Evolutionary conservation across 139 green algal genomes (phyloP), one percentile per base, ranked within the genome.

Genomic region (Ettlia oleoabundans): DNA sequence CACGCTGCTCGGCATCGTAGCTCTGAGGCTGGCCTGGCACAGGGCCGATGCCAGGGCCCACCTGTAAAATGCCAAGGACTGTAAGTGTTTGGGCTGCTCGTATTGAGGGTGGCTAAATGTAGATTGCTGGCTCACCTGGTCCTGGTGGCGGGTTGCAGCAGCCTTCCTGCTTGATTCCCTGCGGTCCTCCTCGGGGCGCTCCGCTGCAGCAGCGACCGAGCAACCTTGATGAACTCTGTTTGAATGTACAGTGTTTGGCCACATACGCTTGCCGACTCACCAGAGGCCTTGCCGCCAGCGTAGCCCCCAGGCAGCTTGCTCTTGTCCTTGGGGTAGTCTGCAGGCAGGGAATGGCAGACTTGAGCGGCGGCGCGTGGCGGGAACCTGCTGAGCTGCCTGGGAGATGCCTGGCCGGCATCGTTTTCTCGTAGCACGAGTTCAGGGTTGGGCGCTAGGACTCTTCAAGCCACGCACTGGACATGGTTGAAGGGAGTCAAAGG

Each of bases 171-270:
- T 61, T 26, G 38, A 74, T 26, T 52, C 66, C 2, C 66, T 5
- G 66, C 66, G 66, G 37, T 74, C 66, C 67, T 75, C 38, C 67
- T 75, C 67, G 24, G 67, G 67, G 67, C 66, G 66, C 38, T 74
- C 38, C 38, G 66, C 66, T 74, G 38, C 24, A 74, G 19, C 21
- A n/a, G n/a, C n/a, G n/a, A n/a, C n/a, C n/a, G n/a, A n/a, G n/a
- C n/a, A n/a, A n/a, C n/a, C n/a, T n/a, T n/a, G n/a, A n/a, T n/a
- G n/a, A n/a, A n/a, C n/a, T n/a, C n/a, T n/a, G n/a, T n/a, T n/a
- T n/a, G n/a, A n/a, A n/a, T n/a, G n/a, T n/a, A n/a, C n/a, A n/a
- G n/a, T n/a, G n/a, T n/a, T n/a, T n/a, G n/a, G n/a, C n/a, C n/a
- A n/a, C n/a, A n/a, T n/a, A n/a, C n/a, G n/a, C n/a, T n/a, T n/a